Evolutionary conservation across 371 early-diverging fungal species (phyloP).

Genomic region (Haplosporangium sp.): DNA sequence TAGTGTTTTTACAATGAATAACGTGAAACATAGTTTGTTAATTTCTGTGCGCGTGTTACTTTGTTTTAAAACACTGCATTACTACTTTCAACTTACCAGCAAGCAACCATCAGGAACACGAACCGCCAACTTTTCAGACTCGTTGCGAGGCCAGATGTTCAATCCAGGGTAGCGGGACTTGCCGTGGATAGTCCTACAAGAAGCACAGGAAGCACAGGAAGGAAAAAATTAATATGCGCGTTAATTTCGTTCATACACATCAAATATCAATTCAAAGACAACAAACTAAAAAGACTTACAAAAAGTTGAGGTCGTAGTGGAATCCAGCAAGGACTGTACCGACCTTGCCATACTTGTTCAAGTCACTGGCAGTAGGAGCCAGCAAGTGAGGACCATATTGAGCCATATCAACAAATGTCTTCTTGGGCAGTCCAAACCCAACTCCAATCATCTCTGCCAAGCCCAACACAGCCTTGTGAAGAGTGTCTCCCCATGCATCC

Average conservation of each 20-base stretch:
- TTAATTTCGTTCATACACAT: no score
- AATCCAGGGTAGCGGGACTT: constrained; percentile 80
- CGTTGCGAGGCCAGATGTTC: constrained; percentile 74
- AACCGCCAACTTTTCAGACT: constrained; percentile 66
- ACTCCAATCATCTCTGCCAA: constrained; percentile 72
- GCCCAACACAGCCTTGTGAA: constrained; percentile 64
- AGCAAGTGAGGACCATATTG: constrained; percentile 74
- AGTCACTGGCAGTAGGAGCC: constrained; percentile 76
- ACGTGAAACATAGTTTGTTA: neutral
- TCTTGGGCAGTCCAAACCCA: constrained; percentile 65
- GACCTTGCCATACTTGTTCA: constrained; percentile 66
- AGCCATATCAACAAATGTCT: constrained; percentile 63
- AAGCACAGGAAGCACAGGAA: no score
- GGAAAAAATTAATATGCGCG: neutral
- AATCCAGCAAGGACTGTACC: constrained; percentile 73
- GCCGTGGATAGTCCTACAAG: constrained; percentile 76
- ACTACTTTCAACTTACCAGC: constrained; percentile 47
- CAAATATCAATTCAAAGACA: neutral
- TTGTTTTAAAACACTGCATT: no score
- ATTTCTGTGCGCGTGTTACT: neutral
- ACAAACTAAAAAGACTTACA: constrained; percentile 47
- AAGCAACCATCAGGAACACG: constrained; percentile 74
- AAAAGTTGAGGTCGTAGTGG: constrained; percentile 75
- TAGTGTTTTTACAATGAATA: neutral
- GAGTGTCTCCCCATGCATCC: constrained; percentile 71